These are phyloP conservation scores for Trametes polyzona DNA, from an alignment of 1,284 basidiomycete species.

Conservation along the genomic window DNA sequence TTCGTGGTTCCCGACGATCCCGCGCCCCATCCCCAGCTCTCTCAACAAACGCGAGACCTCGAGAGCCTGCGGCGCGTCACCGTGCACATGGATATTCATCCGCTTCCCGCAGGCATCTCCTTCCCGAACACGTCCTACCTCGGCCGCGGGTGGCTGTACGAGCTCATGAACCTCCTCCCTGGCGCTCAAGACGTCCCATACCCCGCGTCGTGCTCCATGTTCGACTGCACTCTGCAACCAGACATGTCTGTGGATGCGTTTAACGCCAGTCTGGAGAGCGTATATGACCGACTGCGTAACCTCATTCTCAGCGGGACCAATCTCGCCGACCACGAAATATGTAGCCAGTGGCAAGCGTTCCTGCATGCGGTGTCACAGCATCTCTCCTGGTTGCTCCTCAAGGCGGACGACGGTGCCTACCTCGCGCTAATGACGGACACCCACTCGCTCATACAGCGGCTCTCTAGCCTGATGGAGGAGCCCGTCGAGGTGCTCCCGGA, in stretches of 20 bases:
- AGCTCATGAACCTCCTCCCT: slow-evolving; percentile 39
- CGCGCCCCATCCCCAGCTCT: background rate
- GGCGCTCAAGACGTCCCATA: slow-evolving; percentile 5
- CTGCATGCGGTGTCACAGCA: slow-evolving; percentile 32
- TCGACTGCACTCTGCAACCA: slow-evolving; percentile 24
- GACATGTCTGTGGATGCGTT: slow-evolving; percentile 30
- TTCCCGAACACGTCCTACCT: slow-evolving; percentile 56
- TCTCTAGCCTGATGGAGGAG: slow-evolving; percentile 37
- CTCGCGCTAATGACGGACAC: slow-evolving; percentile 38
- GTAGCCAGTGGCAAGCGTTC: slow-evolving; percentile 29
- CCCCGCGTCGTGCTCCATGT: slow-evolving; percentile 18
- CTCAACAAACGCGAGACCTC: slow-evolving; percentile 9
- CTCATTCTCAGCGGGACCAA: slow-evolving; percentile 44
- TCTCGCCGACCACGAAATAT: slow-evolving; percentile 40
- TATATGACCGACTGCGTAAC: slow-evolving; percentile 28
- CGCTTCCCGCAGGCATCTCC: slow-evolving; percentile 53
- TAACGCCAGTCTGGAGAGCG: slow-evolving; percentile 21
- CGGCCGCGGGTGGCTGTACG: slow-evolving; percentile 58
- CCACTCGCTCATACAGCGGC: slow-evolving; percentile 42
- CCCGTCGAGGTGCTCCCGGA: slow-evolving; percentile 28
- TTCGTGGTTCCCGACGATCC: slow-evolving; percentile 11
- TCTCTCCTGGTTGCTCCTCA: slow-evolving; percentile 32
- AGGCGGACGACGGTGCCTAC: slow-evolving; percentile 17
- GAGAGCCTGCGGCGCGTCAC: slow-evolving; percentile 33
- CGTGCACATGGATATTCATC: slow-evolving; percentile 52